A percentile compares a stretch with the other conserved stretches of the same genome.
Evolutionary conservation across 257 asterid species (phyloP).

Genomic region (Solanum commersonii): DNA sequence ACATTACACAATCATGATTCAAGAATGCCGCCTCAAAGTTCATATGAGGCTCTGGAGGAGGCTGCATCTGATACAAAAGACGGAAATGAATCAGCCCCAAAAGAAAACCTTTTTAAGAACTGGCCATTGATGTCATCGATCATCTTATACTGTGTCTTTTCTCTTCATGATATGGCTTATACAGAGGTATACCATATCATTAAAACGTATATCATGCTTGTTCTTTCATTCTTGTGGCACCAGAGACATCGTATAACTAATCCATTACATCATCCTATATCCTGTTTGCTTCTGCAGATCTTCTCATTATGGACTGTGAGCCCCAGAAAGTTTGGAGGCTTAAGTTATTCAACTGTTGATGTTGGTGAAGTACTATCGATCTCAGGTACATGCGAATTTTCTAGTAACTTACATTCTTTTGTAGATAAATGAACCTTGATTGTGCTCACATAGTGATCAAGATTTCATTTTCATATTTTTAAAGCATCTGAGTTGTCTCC

Average conservation of each 20-base stretch:
- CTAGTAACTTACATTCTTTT: not conserved
- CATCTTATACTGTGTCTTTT: constrained; percentile 8
- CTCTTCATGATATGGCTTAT: constrained; percentile 16
- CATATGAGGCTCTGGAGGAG: not conserved
- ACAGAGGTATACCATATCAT: constrained; percentile 1
- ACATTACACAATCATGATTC: constrained; percentile 1
- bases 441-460: not conserved
- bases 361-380: constrained; percentile 77
- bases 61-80: not conserved
- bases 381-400: constrained; percentile 32
- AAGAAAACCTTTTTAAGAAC: constrained; percentile 2
- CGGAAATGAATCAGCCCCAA: not conserved
- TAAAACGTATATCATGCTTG: not conserved
- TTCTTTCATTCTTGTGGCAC: not conserved
- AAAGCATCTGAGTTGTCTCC: not conserved
- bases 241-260: not conserved
- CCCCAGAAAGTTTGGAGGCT: constrained; percentile 63
- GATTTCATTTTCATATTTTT: not conserved
- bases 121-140: constrained; percentile 16
- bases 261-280: not conserved
- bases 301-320: constrained; percentile 90
- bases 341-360: constrained; percentile 48
- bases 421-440: not conserved
- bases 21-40: not conserved
- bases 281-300: constrained; percentile 27